Evolutionary conservation across 305 asterid genomes (phyloP).

Genomic region (Solanum hybrid): DNA sequence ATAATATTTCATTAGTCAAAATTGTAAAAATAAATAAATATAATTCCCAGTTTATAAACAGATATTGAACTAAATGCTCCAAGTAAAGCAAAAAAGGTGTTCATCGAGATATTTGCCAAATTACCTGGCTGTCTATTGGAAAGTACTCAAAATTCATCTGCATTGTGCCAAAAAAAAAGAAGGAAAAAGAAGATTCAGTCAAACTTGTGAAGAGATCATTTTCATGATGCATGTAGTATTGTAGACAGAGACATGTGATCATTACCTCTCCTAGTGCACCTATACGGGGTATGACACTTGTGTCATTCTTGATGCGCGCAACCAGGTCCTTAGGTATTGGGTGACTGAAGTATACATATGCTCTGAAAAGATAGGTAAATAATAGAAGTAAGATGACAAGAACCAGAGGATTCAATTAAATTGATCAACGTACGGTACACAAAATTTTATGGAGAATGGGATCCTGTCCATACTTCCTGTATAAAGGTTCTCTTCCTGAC

Average conservation of each 20-base stretch:
- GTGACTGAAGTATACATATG: constrained; percentile 82
- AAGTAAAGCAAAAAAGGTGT: constrained; percentile 9
- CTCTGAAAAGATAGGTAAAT: constrained; percentile 39
- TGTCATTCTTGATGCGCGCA: constrained; percentile 74
- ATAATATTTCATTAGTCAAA: not conserved
- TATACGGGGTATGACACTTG: constrained; percentile 89
- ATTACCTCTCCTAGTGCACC: constrained; percentile 93
- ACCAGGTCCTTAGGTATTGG: constrained; percentile 75
- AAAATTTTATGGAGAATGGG: constrained; percentile 2
- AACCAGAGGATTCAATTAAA: constrained; percentile 6
- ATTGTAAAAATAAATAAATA: not conserved
- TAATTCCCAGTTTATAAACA: not conserved
- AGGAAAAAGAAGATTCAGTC: not conserved
- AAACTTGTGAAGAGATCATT: not conserved
- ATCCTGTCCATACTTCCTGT: constrained; percentile 60
- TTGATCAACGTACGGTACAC: not conserved
- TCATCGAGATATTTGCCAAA: constrained; percentile 7
- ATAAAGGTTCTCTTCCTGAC: constrained; percentile 99
- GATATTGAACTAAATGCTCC: not conserved
- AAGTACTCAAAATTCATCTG: constrained; percentile 98
- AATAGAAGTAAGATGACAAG: constrained; percentile 1
- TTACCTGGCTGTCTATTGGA: constrained; percentile 86
- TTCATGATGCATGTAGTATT: not conserved
- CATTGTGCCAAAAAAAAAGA: constrained; percentile 10
- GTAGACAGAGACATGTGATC: constrained; percentile 8